Evolutionary conservation across 257 asterid genomes (phyloP).

Genomic region (Apocynum venetum): DNA sequence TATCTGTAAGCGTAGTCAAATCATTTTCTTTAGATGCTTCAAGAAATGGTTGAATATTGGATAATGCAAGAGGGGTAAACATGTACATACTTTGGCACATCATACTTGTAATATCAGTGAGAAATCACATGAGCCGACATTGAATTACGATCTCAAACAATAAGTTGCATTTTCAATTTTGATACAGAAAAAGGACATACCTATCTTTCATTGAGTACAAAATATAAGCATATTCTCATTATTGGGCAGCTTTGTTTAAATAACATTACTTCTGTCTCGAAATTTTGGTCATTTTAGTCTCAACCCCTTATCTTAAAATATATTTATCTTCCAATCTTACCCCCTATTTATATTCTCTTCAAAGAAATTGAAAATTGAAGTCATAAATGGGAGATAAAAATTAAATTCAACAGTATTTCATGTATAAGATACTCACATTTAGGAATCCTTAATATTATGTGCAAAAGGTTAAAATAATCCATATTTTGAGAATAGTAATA

Average conservation of each 20-base stretch:
- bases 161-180: not conserved
- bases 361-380: no score
- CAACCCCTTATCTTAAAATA: no score
- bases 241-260: not conserved
- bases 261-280: no score
- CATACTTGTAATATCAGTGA: not conserved
- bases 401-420: no score
- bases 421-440: no score
- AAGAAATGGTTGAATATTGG: not conserved
- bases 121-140: not conserved
- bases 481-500: no score
- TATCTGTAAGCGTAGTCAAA: not conserved
- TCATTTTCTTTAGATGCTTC: not conserved
- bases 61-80: not conserved
- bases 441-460: no score
- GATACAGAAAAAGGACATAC: not conserved
- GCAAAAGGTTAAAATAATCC: no score
- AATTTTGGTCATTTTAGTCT: no score
- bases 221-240: not conserved
- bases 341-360: no score
- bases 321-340: no score
- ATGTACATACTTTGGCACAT: not conserved
- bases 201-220: not conserved
- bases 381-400: no score
- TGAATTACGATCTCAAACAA: not conserved